These are phyloP conservation scores for Boletus rubropictus DNA, from an alignment of 768 basidiomycete species.

Conservation along the genomic window DNA sequence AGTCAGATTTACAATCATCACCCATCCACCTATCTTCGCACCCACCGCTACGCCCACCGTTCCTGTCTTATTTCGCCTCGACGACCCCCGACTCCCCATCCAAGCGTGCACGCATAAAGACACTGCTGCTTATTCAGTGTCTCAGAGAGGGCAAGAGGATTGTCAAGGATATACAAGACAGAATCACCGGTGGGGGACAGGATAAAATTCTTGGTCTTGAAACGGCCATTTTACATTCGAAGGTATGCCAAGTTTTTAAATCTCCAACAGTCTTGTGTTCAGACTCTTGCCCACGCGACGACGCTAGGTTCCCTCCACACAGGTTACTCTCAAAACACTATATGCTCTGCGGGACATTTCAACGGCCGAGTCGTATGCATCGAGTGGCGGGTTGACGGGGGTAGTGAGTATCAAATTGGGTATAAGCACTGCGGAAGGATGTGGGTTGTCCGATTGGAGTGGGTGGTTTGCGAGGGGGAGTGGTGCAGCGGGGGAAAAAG, in stretches of 20 bases:
- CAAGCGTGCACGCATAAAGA: conserved; percentile 69
- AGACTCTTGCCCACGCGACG: not conserved
- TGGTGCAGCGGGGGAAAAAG: conserved; percentile 38
- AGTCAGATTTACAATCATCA: conserved; percentile 2
- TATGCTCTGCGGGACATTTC: conserved; percentile 63
- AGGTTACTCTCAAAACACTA: conserved; percentile 56
- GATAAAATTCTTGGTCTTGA: conserved; percentile 63
- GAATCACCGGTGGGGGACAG: conserved; percentile 20
- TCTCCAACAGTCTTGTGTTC: not conserved
- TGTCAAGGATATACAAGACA: conserved; percentile 18
- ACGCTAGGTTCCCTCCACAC: conserved; percentile 7
- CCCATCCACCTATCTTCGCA: conserved; percentile 1
- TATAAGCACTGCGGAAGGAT: conserved; percentile 50
- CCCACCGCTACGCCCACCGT: conserved; percentile 16
- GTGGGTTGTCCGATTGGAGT: conserved; percentile 37
- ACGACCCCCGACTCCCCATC: conserved; percentile 74
- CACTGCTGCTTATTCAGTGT: conserved; percentile 68
- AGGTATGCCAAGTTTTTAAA: conserved; percentile 38
- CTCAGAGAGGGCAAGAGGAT: conserved; percentile 15
- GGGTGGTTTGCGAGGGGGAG: conserved; percentile 42
- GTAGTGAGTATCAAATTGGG: conserved; percentile 56
- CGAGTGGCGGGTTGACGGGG: conserved; percentile 56
- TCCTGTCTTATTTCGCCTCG: conserved; percentile 69
- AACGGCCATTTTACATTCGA: conserved; percentile 70
- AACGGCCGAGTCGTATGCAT: conserved; percentile 84